Evolutionary conservation across 1,139 yeast genomes (phyloP), one percentile per base, ranked within the genome.

Genomic region (Hanseniaspora gamundiae): DNA sequence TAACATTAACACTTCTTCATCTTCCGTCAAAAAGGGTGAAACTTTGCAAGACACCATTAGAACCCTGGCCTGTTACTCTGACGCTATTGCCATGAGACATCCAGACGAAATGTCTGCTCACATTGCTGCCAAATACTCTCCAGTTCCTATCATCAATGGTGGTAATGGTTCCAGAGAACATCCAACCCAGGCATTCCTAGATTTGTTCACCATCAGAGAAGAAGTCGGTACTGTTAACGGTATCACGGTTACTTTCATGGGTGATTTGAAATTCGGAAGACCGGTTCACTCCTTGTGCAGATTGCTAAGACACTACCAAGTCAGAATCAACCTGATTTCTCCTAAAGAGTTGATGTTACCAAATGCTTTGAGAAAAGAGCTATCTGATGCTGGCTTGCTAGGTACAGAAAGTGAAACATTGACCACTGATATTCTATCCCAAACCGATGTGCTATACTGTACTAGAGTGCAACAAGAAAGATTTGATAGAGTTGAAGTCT

Each of bases 171-270:
- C 95, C 43, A 81, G 85, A 66, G 98, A 91, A 70, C 99, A 91
- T 67, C 99, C 99, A 57, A 85, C 98, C 24, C 99, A 93, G 69
- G 98, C 98, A 2, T 82, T 93, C 70, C 73, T 93, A 58, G 99
- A 93, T 62, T 71, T 93, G 66, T 93, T 91, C 74, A 93, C 99
- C 46, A 93, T 93, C 57, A 84, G 99, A 69, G 99, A 93, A 68
- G 99, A 93, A 69, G 74, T 93, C 54, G 99, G 99, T 63, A 86
- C 97, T 48, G 97, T 93, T 43, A 93, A 93, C 62, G 97, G 97
- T 62, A 82, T 93, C 60, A 87, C 95, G 40, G 93, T 93, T 52
- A 93, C 99, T 8, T 93, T 93, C 66, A 88, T 93, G 95, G 99
- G 99, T 61, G 99, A 93, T 64, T 76, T 93, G 74, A 86, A 86